Base-by-base conservation (phyloP, 2,329 filamentous ascomycete species). In the Aspergillus flavus region DNA sequence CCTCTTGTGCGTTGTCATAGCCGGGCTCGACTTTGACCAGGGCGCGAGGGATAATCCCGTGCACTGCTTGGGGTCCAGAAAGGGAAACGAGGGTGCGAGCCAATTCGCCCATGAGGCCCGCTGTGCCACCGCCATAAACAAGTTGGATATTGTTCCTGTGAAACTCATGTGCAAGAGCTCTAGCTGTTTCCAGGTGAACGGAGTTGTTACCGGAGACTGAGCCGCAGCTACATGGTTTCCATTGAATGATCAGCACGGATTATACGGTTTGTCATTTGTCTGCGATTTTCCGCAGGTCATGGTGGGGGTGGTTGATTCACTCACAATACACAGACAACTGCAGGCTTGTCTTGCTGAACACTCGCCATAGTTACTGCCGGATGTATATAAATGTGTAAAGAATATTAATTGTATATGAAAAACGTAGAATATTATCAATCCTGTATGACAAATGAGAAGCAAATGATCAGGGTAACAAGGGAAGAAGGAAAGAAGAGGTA, bases 71-170 rank as follows among this genome's bases (percentile, higher is more conserved):
- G 0, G 94, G 92, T 3, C 95, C 94, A 6, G 89, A 89, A 66
- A 97, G 87, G 0, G 90, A 85, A 69, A 96, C 93, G 32, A 99
- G 88, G 0, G 92, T 94, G 72, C 90, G 90, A 53, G 95, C 93
- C 12, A 98, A 80, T 76, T 97, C 93, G 74, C 95, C 95, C 95
- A 99, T 99, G 53, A 99, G 86, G 11, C 95, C 95, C 43, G 93
- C 88, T 2, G 94, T 98, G 73, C 95, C 95, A 70, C 95, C 95
- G 70, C 95, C 95, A 79, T 98, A 99, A 68, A 98, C 93, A 50
- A 99, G 87, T 11, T 87, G 85, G 72, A 96, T 93, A 76, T 92
- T 89, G 73, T 91, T 86, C 57, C 86, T 84, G 75, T 93, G 90
- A 81, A 98, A 90, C 68, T 85, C 83, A 39, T 82, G 82, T 60